A percentile compares a stretch with the other conserved stretches of the same genome.
Evolutionary conservation across 2,329 filamentous ascomycete species (phyloP).

Genomic region (Neurospora sp.): DNA sequence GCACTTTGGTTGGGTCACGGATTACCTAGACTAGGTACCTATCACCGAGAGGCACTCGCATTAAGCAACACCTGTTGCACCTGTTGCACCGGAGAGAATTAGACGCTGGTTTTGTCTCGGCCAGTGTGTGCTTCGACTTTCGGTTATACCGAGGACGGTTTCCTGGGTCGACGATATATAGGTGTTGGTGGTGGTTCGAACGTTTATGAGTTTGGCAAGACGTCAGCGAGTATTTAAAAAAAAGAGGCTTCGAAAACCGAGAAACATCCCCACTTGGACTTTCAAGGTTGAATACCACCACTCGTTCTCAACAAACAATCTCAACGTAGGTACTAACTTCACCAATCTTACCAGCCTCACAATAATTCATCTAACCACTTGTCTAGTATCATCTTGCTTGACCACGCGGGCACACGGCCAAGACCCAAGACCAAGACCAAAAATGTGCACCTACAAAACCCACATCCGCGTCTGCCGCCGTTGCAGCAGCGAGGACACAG

Average conservation of each 20-base stretch:
- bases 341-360: not conserved
- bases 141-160: not conserved
- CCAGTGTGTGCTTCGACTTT: not conserved
- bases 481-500: slow-evolving; percentile 28
- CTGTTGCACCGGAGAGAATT: not conserved
- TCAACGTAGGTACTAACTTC: not conserved
- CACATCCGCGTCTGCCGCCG: slow-evolving; percentile 27
- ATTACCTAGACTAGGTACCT: not conserved
- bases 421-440: not conserved
- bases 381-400: not conserved
- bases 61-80: not conserved
- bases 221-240: not conserved
- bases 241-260: not conserved
- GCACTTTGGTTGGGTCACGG: not conserved
- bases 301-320: not conserved
- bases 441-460: slow-evolving; percentile 31
- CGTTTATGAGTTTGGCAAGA: not conserved
- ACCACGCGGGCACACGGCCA: slow-evolving; percentile 10
- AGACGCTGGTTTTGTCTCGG: not conserved
- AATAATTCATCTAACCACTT: not conserved
- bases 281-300: not conserved
- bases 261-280: not conserved
- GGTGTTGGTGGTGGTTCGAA: not conserved
- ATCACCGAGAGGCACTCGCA: not conserved
- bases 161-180: not conserved